These are phyloP conservation scores for Plantago coronopus DNA, from an alignment of 305 asterid species.

Conservation along the genomic window DNA sequence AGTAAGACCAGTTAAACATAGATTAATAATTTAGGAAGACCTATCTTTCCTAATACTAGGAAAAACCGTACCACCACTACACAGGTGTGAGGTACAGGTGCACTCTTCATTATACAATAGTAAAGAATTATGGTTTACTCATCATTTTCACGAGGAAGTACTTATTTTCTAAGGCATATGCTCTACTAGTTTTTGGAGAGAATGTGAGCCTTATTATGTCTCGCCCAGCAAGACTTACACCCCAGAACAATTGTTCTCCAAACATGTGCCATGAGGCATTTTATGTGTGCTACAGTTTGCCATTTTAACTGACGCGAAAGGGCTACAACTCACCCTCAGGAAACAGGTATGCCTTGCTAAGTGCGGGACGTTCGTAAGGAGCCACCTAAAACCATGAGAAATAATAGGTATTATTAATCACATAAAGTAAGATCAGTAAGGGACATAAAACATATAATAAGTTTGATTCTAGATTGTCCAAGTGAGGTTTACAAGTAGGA, in stretches of 20 bases:
- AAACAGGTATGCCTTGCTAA: slow-evolving; percentile 88
- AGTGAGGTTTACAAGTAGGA: not conserved
- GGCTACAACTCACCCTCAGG: slow-evolving; percentile 71
- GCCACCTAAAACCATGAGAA: slow-evolving; percentile 72
- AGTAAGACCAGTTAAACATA: no score
- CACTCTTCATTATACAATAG: no score
- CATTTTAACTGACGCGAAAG: not conserved
- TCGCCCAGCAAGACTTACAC: no score
- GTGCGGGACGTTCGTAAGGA: slow-evolving; percentile 98
- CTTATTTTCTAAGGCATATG: no score
- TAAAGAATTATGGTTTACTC: no score
- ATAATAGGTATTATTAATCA: not conserved
- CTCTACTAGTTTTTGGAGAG: no score
- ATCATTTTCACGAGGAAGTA: no score
- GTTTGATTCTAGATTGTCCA: not conserved
- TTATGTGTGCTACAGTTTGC: not conserved
- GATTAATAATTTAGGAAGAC: no score
- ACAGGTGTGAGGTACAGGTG: no score
- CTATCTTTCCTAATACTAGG: no score
- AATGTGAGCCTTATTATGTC: no score
- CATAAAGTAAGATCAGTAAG: not conserved
- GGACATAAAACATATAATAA: not conserved
- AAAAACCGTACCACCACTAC: no score
- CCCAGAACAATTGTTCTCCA: not conserved
- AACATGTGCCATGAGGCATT: not conserved